Evolutionary conservation across 2,329 filamentous ascomycete species (phyloP).

Genomic region (Xylaria sp.): DNA sequence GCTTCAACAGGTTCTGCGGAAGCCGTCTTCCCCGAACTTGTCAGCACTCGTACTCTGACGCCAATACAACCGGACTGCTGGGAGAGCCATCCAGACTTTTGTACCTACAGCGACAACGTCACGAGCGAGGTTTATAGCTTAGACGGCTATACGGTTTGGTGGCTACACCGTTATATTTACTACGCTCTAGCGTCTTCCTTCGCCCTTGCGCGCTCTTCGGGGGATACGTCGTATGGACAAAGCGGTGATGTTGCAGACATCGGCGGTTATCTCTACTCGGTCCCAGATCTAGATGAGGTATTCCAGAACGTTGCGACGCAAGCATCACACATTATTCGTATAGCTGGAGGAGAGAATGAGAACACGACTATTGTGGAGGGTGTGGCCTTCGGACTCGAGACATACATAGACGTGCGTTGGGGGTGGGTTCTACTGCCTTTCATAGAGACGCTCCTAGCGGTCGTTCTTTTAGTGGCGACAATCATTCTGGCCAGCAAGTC

Average conservation of each 20-base stretch:
- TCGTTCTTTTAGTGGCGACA: background rate
- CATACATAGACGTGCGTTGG: background rate
- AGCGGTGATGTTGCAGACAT: background rate
- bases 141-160: background rate
- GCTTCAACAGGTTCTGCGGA: background rate
- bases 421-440: background rate
- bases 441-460: background rate
- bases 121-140: background rate
- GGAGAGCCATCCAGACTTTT: background rate
- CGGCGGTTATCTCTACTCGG: background rate
- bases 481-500: background rate
- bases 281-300: background rate
- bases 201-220: background rate
- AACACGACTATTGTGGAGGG: background rate
- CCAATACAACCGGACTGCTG: background rate
- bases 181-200: background rate
- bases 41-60: background rate
- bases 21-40: background rate
- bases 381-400: background rate
- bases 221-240: background rate
- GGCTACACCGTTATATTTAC: background rate
- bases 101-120: background rate
- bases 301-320: background rate
- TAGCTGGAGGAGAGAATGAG: background rate
- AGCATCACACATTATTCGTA: background rate